Base-by-base conservation (phyloP, 257 asterid species). In the Solanum virginianum region DNA sequence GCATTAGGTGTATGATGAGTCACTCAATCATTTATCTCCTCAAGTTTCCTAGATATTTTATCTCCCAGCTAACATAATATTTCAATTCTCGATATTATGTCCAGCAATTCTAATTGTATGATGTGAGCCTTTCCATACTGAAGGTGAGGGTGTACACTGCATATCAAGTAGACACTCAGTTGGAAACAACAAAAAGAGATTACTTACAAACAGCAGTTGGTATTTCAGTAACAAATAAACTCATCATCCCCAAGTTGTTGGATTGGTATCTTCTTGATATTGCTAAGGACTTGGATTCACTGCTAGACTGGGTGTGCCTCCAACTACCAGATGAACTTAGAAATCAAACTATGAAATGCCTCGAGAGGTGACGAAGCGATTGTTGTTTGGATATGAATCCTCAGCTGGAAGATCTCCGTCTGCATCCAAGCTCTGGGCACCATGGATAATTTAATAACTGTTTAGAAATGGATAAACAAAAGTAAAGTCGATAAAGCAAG, bases 191-290 rank as follows among this genome's bases (percentile, higher is more conserved):
- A 11, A 94, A 94, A 85, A 87, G 88, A 85, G 97, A 92, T 9
- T 95, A 93, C 86, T 84, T 94, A 82, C 95, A 89, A 85, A 98
- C 95, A 83, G 93, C 98, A 36, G 88, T 95, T 14, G 93, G 92
- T 80, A 88, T 95, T 57, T 93, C 99, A 79, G 45, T 90, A 51
- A 70, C 89, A 20, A 89, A 89, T 87, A 93, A 93, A 90, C 22
- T 95, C 51, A 86, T 91, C 7, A 87, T 95, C 80, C 99, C 99
- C 1, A 92, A 94, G 90, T 87, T 94, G 65, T 84, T 95, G 65
- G 98, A 94, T 47, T 94, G 95, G 99, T 94, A 94, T 85, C 88
- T 95, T 59, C 95, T 95, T 0, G 97, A 94, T 85, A 93, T 95
- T 77, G 98, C 97, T 0, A 93, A 94, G 90, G 94, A 95, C 84